Evolutionary conservation across 345 rosid species (phyloP).

Genomic region (Lepidium aucheri): DNA sequence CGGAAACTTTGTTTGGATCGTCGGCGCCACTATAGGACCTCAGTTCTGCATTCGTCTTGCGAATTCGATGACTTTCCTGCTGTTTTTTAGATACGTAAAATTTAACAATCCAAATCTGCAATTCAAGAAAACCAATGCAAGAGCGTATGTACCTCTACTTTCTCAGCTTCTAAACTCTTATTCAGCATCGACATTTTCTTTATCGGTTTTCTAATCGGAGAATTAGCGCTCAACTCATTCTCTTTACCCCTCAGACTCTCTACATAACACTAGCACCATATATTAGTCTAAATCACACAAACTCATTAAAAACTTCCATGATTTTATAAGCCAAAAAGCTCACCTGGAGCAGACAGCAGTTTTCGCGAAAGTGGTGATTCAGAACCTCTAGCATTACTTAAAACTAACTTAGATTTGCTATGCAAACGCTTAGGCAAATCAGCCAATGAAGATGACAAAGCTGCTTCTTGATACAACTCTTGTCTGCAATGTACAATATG

Average conservation of each 20-base stretch:
- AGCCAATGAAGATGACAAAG: slow-evolving; percentile 44
- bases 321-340: background rate
- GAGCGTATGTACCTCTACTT: slow-evolving; percentile 30
- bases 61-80: slow-evolving; percentile 31
- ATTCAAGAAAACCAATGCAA: background rate
- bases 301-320: too few relatives aligned
- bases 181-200: slow-evolving; percentile 29
- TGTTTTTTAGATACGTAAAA: slow-evolving; percentile 11
- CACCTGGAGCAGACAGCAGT: slow-evolving; percentile 34
- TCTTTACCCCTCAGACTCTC: slow-evolving; percentile 37
- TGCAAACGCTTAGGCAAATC: slow-evolving; percentile 15
- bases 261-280: slow-evolving; percentile 7
- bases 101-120: background rate
- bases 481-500: slow-evolving; percentile 61
- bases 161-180: slow-evolving; percentile 39
- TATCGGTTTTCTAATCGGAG: slow-evolving; percentile 28
- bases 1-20: slow-evolving; percentile 62
- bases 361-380: slow-evolving; percentile 13
- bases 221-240: slow-evolving; percentile 28
- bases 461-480: slow-evolving; percentile 69
- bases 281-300: background rate
- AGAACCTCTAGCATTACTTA: slow-evolving; percentile 21
- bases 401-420: slow-evolving; percentile 15
- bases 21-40: slow-evolving; percentile 21
- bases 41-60: slow-evolving; percentile 36